Base-by-base conservation (phyloP, 169 alveolate species). In the Cryptosporidium xiaoi region DNA sequence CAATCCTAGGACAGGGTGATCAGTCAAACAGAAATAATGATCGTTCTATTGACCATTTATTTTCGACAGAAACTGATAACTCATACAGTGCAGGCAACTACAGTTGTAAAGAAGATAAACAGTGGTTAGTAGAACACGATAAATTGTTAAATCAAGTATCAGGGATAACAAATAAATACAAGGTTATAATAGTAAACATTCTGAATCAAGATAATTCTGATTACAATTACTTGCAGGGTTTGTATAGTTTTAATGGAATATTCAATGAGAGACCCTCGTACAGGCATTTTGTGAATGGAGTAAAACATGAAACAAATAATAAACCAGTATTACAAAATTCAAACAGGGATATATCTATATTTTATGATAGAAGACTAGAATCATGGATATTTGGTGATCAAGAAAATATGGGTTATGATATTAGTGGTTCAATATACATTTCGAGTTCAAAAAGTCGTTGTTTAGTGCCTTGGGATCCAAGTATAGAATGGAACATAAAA, bases 401-500 rank as follows among this genome's bases (percentile, higher is more conserved):
- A 24, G 87, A 77, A 40, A 60, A 60, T 31, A 77, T 77, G 4
- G 87, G 87, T 8, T 77, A 77, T 29, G 44, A 56, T 24, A 34
- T 53, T 5, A 56, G 56, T 18, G 71, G 31, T 2, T 77, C 87
- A 18, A 46, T 77, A 27, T 77, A 77, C 27, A 36, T 77, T 18
- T 58, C 51, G 27, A 77, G 87, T 66, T 77, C 87, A 44, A 44
- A 34, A 48, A 60, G 71, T 27, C 31, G 40, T 16, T 77, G 87
- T 24, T 66, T 77, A 10, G 87, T 77, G 36, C 87, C 87, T 16
- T 77, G 87, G 87, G 87, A 77, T 16, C 64, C 87, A 33, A 60
- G 66, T 16, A 77, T 77, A 46, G 36, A n/a, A 15, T 77, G 87
- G 87, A 44, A 27, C 27, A 50, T 50, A 15, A 62, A 20, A 13